phyloP scores from a whole-genome alignment of 768 basidiomycete genomes.

The Mycena epipterygia region DNA sequence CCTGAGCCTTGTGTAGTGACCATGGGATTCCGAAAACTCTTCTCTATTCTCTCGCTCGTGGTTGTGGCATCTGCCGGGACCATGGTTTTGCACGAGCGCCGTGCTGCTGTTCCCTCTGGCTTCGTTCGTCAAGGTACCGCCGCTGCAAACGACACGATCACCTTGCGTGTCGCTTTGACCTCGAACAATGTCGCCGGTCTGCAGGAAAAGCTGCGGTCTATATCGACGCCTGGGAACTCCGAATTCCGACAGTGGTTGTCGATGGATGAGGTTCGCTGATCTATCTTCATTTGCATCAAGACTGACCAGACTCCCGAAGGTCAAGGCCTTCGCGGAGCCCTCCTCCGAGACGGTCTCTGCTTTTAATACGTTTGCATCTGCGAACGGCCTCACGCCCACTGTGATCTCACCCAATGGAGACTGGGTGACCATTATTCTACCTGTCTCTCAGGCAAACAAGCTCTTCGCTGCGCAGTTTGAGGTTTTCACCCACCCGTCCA shows the following conservation, averaged over 20 bases:
- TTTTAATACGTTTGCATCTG: slow-evolving; percentile 34
- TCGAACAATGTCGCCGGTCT: slow-evolving; percentile 44
- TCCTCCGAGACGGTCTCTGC: slow-evolving; percentile 29
- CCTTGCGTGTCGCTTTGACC: slow-evolving; percentile 47
- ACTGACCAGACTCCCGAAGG: slow-evolving; percentile 30
- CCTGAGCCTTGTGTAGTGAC: no score
- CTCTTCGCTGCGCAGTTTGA: slow-evolving; percentile 37
- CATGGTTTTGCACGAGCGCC: slow-evolving; percentile 32
- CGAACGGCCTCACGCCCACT: slow-evolving; percentile 30
- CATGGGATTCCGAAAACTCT: no score
- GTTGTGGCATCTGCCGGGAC: slow-evolving; percentile 1
- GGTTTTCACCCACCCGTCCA: slow-evolving; percentile 33
- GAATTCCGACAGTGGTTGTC: slow-evolving; percentile 44
- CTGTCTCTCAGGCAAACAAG: slow-evolving; percentile 37
- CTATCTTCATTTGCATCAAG: neutral
- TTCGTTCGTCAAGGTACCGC: slow-evolving; percentile 38
- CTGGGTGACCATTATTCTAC: slow-evolving; percentile 33
- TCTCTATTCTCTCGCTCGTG: slow-evolving; percentile 6
- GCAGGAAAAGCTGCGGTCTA: slow-evolving; percentile 44
- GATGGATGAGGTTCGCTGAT: slow-evolving; percentile 44
- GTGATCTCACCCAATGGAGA: slow-evolving; percentile 22
- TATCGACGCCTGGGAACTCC: slow-evolving; percentile 44
- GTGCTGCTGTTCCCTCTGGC: slow-evolving; percentile 34
- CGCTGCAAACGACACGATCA: slow-evolving; percentile 31
- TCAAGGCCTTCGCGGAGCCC: slow-evolving; percentile 38